Evolutionary conservation across 441 rosid genomes (phyloP), one percentile per base, ranked within the genome.

Genomic region (Euphorbia schlechtendalii): DNA sequence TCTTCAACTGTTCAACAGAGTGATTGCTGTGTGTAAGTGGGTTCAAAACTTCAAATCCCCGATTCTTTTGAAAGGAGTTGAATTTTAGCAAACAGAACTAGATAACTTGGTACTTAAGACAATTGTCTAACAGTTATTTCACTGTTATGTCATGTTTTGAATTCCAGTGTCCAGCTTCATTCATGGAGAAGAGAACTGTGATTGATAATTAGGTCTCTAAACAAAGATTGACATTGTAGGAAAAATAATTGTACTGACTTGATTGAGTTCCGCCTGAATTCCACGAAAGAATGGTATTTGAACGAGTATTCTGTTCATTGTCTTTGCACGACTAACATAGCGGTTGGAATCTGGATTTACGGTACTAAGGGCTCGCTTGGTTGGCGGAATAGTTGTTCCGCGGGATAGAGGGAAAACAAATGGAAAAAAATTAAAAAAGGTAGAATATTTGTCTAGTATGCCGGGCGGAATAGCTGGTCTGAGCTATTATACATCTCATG

Each of bases 51-150:
- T 32, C 34, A 32, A 32, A 32, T 67, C 51, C 66, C 60, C 59
- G 67, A 36, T 48, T 38, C 71, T 18, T 58, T 10, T 53, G 65
- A 45, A 52, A 59, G 62, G 56, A 56, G 60, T 43, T 56, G 65
- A 65, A 70, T n/a, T 30, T 13, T 66, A 59, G 64, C 54, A 63
- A 7, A 54, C 27, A 21, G 8, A 55, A 53, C 9, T 65, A 24
- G 61, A 27, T 59, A 20, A n/a, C 25, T 34, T 32, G n/a, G 8
- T 65, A 11, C 25, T 66, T 45, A 20, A 48, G 66, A 18, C 45
- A 52, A 53, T 46, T 46, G 14, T 59, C 49, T 7, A 53, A 63
- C 25, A 54, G 52, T n/a, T n/a, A n/a, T n/a, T 59, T 71, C 28
- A 15, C 30, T 30, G 36, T 18, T 40, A 30, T 22, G 24, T 56